Conservation (phyloP, 1,284 basidiomycete species). For the Porphyrellus sp. region DNA sequence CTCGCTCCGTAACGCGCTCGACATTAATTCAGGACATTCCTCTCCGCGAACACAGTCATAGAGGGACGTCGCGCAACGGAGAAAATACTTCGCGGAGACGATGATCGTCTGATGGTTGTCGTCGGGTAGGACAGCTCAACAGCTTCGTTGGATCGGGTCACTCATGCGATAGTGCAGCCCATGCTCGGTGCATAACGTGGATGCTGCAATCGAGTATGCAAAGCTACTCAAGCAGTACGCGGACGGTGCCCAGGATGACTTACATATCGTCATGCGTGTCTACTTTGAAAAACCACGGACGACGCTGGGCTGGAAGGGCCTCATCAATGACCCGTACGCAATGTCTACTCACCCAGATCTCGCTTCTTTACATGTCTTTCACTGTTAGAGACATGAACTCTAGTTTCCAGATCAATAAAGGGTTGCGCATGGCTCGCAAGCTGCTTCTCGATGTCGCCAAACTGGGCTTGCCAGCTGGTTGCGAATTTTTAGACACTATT, state of each 20-base stretch:
- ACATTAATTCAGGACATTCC: slow-evolving; percentile 49
- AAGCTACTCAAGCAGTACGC: slow-evolving; percentile 79
- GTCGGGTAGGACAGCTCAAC: slow-evolving; percentile 51
- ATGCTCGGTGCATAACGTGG: slow-evolving; percentile 89
- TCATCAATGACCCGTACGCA: slow-evolving; percentile 84
- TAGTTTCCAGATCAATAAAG: slow-evolving; percentile 94
- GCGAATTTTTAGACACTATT: slow-evolving; percentile 88
- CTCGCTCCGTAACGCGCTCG: slow-evolving; percentile 2
- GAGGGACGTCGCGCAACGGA: slow-evolving; percentile 81
- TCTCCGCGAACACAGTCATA: slow-evolving; percentile 78
- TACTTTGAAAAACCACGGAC: slow-evolving; percentile 97
- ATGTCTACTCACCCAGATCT: neutral
- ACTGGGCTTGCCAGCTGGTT: slow-evolving; percentile 82
- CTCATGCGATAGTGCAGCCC: slow-evolving; percentile 51
- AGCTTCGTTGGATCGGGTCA: neutral
- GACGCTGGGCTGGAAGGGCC: slow-evolving; percentile 97
- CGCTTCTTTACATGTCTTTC: neutral
- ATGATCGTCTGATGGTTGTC: slow-evolving; percentile 87
- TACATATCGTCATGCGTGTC: slow-evolving; percentile 95
- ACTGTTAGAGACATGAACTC: slow-evolving; percentile 62
- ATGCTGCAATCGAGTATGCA: slow-evolving; percentile 84
- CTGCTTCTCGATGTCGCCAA: slow-evolving; percentile 86
- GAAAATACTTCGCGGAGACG: slow-evolving; percentile 70
- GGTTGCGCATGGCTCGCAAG: slow-evolving; percentile 86
- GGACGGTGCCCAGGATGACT: slow-evolving; percentile 76